Percentiles rank a stretch among this genome's conserved stretches.
phyloP scores from a whole-genome alignment of 768 basidiomycete species.

The Amanita brunnescens region DNA sequence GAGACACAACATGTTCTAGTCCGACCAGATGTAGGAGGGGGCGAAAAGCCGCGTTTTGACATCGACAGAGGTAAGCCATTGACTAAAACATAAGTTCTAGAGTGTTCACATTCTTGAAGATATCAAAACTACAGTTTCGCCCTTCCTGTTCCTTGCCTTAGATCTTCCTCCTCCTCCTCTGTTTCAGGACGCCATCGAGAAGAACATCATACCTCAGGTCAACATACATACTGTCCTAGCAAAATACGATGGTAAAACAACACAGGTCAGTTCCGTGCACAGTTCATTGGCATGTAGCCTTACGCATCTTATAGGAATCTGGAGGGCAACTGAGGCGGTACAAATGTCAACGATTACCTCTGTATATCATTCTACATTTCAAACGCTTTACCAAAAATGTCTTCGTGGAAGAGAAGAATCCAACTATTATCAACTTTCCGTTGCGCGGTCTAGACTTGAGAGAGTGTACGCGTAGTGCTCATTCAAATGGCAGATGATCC shows the following conservation, averaged over 20 bases:
- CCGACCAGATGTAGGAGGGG: constrained; percentile 64
- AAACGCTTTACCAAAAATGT: constrained; percentile 95
- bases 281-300: neutral
- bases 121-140: constrained; percentile 76
- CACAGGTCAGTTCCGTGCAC: constrained; percentile 49
- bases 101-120: constrained; percentile 37
- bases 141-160: constrained; percentile 92
- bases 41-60: constrained; percentile 85
- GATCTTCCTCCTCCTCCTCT: constrained; percentile 97
- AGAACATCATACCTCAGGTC: constrained; percentile 98
- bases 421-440: constrained; percentile 97
- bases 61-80: constrained; percentile 74
- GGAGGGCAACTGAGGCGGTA: constrained; percentile 78
- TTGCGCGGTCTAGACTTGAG: constrained; percentile 85
- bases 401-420: constrained; percentile 98
- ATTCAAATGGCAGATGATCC: constrained; percentile 12
- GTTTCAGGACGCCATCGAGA: constrained; percentile 93
- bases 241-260: constrained; percentile 89
- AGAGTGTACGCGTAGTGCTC: constrained; percentile 60
- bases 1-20: constrained; percentile 92
- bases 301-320: constrained; percentile 53
- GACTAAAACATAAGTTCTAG: constrained; percentile 6
- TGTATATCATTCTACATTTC: constrained; percentile 89
- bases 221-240: constrained; percentile 81
- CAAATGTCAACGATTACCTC: constrained; percentile 84